Base-by-base conservation (phyloP, 345 rosid genomes). In the Populus tremula region DNA sequence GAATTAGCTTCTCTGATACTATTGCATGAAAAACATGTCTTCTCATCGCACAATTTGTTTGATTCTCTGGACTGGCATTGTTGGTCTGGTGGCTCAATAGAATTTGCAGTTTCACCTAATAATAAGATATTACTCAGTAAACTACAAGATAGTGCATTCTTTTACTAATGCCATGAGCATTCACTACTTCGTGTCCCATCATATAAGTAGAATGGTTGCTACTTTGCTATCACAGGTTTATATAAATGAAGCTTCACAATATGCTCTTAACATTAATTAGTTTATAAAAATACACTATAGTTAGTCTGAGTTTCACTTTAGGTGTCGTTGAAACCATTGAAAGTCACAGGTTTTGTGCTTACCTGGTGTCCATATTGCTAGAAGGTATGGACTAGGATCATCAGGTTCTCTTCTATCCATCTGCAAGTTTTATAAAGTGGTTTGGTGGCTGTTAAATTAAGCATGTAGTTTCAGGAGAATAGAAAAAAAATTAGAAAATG, bases 331-430 rank as follows among this genome's bases (percentile, higher is more conserved):
- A 33, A 27, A 38, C 16, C 35, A 29, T 74, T 49, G 49, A n/a
- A 20, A 59, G 72, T 14, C 20, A 45, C 47, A 45, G 12, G 17
- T 25, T 23, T 66, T 54, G 31, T 67, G 36, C 78, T 77, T 76
- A 92, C 99, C 99, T 86, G 99, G 99, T 72, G 97, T 89, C 99
- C 99, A 96, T 82, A 94, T 89, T 62, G 99, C 98, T 65, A 96
- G 94, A 76, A 94, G 90, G 78, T 94, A 96, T 27, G 88, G 87
- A 79, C 93, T 78, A 36, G 97, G 98, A 81, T 96, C 98, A 78
- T 91, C 98, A 59, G 83, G 84, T 82, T 91, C 97, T 83, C 91
- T 85, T 79, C 82, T 86, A 54, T 96, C 98, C 85, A 92, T 79
- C 99, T 96, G 88, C 71, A 77, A 78, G 54, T 79, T 81, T 50